Conservation (phyloP, 805 yeast species). For the Yamadazyma sp. region DNA sequence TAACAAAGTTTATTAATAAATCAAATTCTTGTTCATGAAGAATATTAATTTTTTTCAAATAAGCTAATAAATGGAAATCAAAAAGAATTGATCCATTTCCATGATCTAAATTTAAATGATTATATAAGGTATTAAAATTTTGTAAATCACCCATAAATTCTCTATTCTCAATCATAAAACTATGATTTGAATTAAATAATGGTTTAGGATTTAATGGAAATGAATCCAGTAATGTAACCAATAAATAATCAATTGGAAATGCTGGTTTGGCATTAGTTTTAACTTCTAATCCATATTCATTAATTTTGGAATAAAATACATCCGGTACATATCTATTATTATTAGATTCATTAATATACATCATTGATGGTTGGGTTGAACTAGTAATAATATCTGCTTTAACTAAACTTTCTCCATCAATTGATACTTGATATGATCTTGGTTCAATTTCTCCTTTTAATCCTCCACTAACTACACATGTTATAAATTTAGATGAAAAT, state of each 20-base stretch:
- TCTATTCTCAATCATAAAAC: slow-evolving; percentile 79
- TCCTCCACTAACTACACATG: slow-evolving; percentile 94
- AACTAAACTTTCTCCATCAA: slow-evolving; percentile 82
- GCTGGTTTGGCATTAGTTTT: slow-evolving; percentile 87
- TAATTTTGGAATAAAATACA: slow-evolving; percentile 75
- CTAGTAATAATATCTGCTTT: slow-evolving; percentile 83
- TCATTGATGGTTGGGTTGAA: slow-evolving; percentile 85
- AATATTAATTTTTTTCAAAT: slow-evolving; percentile 54
- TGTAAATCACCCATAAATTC: slow-evolving; percentile 73
- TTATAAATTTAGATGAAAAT: slow-evolving; percentile 87
- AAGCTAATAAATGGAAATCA: slow-evolving; percentile 77
- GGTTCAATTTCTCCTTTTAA: slow-evolving; percentile 84
- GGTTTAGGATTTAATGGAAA: slow-evolving; percentile 69
- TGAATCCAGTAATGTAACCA: slow-evolving; percentile 89
- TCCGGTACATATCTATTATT: slow-evolving; percentile 88
- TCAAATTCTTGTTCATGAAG: slow-evolving; percentile 54
- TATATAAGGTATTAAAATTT: slow-evolving; percentile 53
- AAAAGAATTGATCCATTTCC: slow-evolving; percentile 36
- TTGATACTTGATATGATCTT: slow-evolving; percentile 83
- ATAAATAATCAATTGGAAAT: slow-evolving; percentile 85
- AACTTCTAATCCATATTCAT: slow-evolving; percentile 88
- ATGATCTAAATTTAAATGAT: slow-evolving; percentile 41
- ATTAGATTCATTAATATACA: slow-evolving; percentile 74
- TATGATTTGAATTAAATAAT: slow-evolving; percentile 35
- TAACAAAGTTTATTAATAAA: slow-evolving; percentile 48